Evolutionary conservation across 1,284 basidiomycete species (phyloP).

Genomic region (Cerioporus squamosus): DNA sequence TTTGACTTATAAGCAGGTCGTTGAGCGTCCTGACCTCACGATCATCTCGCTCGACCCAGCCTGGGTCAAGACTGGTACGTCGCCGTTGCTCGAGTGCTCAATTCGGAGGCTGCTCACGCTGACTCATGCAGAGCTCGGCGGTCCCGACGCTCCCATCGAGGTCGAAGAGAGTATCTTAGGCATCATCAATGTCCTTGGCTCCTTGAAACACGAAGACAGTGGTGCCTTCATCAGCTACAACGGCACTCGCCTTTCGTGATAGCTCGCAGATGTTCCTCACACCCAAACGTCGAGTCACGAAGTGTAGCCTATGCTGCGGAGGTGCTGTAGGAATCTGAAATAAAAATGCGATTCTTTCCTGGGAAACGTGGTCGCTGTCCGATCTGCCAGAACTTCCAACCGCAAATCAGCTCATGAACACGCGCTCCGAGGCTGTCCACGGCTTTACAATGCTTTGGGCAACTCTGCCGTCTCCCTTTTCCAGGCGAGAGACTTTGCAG

Average conservation of each 20-base stretch:
- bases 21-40: background rate
- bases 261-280: too few species aligned
- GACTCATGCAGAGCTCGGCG: background rate
- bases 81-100: background rate
- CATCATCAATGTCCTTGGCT: background rate
- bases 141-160: background rate
- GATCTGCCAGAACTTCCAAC: too few species aligned
- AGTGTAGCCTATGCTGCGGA: too few species aligned
- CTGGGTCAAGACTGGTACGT: background rate
- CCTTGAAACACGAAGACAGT: background rate
- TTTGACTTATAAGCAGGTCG: too few species aligned
- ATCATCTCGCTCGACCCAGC: background rate
- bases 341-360: too few species aligned
- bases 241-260: too few species aligned
- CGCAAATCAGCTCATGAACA: too few species aligned
- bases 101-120: background rate
- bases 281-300: too few species aligned
- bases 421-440: too few species aligned
- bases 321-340: too few species aligned
- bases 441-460: too few species aligned
- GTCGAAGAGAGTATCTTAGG: background rate
- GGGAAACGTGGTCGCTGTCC: too few species aligned
- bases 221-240: background rate
- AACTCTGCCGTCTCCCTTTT: background rate
- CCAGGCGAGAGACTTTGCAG: background rate